Conservation (phyloP, 352 stramenopile species). For the Phytopythium aichiense region DNA sequence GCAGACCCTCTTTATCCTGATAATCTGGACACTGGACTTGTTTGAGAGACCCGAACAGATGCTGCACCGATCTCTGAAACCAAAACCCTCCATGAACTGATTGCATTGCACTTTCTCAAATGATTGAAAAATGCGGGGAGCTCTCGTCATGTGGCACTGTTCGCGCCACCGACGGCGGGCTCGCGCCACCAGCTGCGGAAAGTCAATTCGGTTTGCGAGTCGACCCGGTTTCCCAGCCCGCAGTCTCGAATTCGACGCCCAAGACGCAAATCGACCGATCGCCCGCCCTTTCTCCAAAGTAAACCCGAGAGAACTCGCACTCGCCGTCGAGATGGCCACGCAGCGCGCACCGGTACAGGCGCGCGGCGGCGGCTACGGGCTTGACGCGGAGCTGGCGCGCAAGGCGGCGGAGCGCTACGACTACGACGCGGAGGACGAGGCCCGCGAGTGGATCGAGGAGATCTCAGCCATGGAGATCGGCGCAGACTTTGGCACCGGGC, state of each 20-base stretch:
- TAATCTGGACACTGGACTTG: too few relatives aligned
- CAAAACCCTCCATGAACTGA: neutral
- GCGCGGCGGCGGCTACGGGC: slow-evolving; percentile 78
- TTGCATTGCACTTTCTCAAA: neutral
- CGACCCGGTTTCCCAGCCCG: neutral
- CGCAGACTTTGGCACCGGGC: slow-evolving; percentile 69
- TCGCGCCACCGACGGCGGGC: slow-evolving; percentile 5
- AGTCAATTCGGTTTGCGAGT: neutral
- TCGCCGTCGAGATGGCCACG: slow-evolving; percentile 9
- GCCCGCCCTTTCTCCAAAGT: neutral
- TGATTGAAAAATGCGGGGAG: neutral
- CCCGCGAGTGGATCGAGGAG: slow-evolving; percentile 80
- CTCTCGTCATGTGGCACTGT: neutral
- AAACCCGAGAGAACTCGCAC: neutral
- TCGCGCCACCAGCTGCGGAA: slow-evolving; percentile 8
- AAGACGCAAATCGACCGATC: slow-evolving; percentile 1
- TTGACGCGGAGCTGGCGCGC: slow-evolving; percentile 87
- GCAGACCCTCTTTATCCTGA: neutral
- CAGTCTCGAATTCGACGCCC: slow-evolving; percentile 7
- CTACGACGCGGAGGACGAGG: slow-evolving; percentile 83
- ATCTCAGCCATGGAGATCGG: slow-evolving; percentile 75
- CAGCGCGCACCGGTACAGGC: slow-evolving; percentile 49
- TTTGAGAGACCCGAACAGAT: too few relatives aligned
- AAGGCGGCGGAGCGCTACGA: slow-evolving; percentile 87
- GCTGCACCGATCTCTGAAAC: neutral